phyloP scores from a whole-genome alignment of 2,329 filamentous ascomycete species.

The Neodidymelliopsis sp. region DNA sequence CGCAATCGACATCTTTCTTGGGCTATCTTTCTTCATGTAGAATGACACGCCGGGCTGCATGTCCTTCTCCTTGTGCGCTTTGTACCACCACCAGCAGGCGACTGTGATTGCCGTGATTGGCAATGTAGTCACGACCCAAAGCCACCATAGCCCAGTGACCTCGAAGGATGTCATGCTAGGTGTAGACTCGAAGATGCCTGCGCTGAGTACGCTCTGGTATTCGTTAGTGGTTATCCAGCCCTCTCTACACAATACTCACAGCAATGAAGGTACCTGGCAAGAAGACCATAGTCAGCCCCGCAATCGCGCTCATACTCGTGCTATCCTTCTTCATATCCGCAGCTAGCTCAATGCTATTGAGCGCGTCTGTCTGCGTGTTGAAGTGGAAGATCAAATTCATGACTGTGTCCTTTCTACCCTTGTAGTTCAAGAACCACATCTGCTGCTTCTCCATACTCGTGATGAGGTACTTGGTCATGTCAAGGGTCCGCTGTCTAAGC shows the following conservation, averaged over 20 bases:
- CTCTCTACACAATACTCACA: conserved; percentile 5
- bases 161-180: conserved; percentile 4
- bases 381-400: conserved; percentile 32
- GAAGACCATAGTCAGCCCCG: conserved; percentile 44
- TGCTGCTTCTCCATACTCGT: conserved; percentile 39
- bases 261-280: conserved; percentile 24
- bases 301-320: conserved; percentile 43
- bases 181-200: conserved; percentile 5
- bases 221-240: too few relatives aligned
- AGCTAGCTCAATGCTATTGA: conserved; percentile 41
- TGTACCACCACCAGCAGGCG: conserved; percentile 20
- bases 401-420: conserved; percentile 25
- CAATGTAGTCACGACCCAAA: conserved; percentile 15
- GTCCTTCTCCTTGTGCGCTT: conserved; percentile 6
- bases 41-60: too few relatives aligned
- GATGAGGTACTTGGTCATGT: conserved; percentile 37
- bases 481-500: conserved; percentile 12
- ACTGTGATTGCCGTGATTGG: conserved; percentile 17
- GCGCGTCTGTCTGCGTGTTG: conserved; percentile 41
- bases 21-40: too few relatives aligned
- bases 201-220: conserved; percentile 1
- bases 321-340: conserved; percentile 37
- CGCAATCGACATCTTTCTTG: too few relatives aligned
- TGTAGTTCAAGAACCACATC: conserved; percentile 29
- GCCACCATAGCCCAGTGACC: conserved; percentile 17